Evolutionary conservation across 768 basidiomycete species (phyloP).

Genomic region (Suillus decipiens): DNA sequence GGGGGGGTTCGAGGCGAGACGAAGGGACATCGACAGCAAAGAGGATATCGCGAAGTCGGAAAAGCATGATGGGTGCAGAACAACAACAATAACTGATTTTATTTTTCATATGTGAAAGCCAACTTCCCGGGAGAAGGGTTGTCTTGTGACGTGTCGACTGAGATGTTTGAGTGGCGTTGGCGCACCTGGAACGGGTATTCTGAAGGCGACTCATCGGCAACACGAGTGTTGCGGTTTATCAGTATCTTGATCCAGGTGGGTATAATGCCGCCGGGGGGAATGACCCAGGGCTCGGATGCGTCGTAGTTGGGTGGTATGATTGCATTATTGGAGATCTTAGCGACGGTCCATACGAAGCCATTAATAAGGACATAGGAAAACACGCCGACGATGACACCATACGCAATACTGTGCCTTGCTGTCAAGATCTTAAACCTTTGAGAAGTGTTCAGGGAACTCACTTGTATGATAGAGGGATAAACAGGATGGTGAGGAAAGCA

Average conservation of each 20-base stretch:
- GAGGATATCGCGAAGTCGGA: not conserved
- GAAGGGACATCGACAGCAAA: not conserved
- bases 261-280: constrained; percentile 70
- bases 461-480: constrained; percentile 82
- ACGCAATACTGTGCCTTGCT: constrained; percentile 64
- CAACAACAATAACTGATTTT: not conserved
- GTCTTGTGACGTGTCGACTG: constrained; percentile 33
- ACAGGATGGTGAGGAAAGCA: constrained; percentile 78
- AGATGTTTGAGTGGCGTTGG: constrained; percentile 33
- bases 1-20: not conserved
- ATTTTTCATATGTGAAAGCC: constrained; percentile 32
- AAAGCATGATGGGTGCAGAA: not conserved
- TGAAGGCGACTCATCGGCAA: constrained; percentile 7
- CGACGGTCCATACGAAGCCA: constrained; percentile 60
- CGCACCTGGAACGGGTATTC: constrained; percentile 36
- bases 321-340: constrained; percentile 56
- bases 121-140: constrained; percentile 21
- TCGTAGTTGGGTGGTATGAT: constrained; percentile 67
- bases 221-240: constrained; percentile 15
- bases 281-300: constrained; percentile 63
- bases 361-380: constrained; percentile 72
- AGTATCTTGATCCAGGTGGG: constrained; percentile 58
- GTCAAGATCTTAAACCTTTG: constrained; percentile 6
- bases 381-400: constrained; percentile 85
- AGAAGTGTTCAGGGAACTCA: constrained; percentile 32